phyloP scores from a whole-genome alignment of 495 filamentous ascomycete genomes.

The Talaromyces proteolyticus region DNA sequence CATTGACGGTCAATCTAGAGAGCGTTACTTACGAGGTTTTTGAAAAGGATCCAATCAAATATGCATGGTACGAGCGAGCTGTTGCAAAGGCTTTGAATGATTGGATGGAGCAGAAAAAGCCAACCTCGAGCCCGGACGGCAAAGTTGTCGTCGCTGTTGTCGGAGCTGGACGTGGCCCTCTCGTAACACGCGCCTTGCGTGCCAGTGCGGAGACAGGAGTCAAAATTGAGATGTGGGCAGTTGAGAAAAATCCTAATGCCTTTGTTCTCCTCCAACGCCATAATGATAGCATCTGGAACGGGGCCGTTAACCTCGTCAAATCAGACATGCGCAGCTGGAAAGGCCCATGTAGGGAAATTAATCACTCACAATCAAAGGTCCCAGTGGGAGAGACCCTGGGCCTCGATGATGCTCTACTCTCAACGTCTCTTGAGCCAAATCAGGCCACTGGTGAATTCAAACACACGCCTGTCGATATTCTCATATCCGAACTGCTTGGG shows the following conservation, averaged over 20 bases:
- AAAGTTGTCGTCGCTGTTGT: constrained; percentile 86
- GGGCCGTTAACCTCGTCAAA: constrained; percentile 76
- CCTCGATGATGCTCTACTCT: constrained; percentile 24
- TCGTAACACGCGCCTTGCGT: constrained; percentile 77
- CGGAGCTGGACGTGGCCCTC: constrained; percentile 84
- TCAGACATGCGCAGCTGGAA: constrained; percentile 98
- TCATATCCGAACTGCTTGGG: constrained; percentile 89
- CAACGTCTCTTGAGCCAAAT: background rate
- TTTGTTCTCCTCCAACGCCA: constrained; percentile 85
- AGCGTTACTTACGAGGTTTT: constrained; percentile 98
- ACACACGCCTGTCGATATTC: constrained; percentile 75
- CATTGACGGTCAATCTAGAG: constrained; percentile 92
- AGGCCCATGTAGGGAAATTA: constrained; percentile 42
- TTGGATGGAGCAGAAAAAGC: constrained; percentile 64
- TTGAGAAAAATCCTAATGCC: constrained; percentile 98
- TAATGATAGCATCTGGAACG: constrained; percentile 71
- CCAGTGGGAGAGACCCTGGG: constrained; percentile 28
- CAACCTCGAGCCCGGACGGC: constrained; percentile 60
- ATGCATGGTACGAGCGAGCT: constrained; percentile 88
- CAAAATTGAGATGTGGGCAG: constrained; percentile 75
- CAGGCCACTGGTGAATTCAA: background rate
- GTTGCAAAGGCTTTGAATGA: constrained; percentile 78
- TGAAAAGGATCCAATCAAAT: constrained; percentile 97
- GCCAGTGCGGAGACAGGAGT: constrained; percentile 74
- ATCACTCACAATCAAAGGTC: constrained; percentile 11